phyloP scores from a whole-genome alignment of 2,329 filamentous ascomycete genomes.

The Plectosphaerella sp. region DNA sequence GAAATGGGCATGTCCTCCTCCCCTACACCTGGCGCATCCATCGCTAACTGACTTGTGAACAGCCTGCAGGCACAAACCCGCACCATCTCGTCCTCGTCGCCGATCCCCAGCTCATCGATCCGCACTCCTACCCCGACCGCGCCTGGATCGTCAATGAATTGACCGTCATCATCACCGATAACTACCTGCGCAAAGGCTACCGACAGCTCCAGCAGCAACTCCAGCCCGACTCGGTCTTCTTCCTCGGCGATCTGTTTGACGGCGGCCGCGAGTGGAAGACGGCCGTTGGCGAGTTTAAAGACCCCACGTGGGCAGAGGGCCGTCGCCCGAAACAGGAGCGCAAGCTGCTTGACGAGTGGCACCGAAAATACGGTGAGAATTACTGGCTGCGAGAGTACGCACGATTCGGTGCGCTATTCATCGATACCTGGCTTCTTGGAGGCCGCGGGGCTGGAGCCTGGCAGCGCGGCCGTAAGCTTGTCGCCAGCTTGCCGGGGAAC shows the following conservation, averaged over 20 bases:
- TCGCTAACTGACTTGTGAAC: neutral
- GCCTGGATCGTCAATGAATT: conserved; percentile 53
- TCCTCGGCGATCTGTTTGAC: conserved; percentile 92
- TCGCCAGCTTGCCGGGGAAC: conserved; percentile 86
- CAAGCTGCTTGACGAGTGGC: conserved; percentile 59
- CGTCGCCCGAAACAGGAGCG: conserved; percentile 48
- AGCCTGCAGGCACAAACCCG: conserved; percentile 75
- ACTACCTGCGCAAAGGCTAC: conserved; percentile 83
- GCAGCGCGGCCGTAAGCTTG: conserved; percentile 68
- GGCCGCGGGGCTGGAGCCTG: conserved; percentile 50
- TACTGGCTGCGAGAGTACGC: conserved; percentile 87
- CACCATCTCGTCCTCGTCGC: conserved; percentile 83
- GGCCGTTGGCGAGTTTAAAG: conserved; percentile 50
- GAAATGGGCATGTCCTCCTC: conserved; percentile 64
- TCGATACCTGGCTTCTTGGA: conserved; percentile 60
- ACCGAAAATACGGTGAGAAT: conserved; percentile 69
- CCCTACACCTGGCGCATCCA: no score
- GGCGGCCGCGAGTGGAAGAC: conserved; percentile 95
- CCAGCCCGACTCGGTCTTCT: conserved; percentile 82
- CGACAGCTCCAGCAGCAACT: conserved; percentile 69
- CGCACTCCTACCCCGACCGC: conserved; percentile 88
- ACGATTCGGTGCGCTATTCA: conserved; percentile 83
- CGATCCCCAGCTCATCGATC: conserved; percentile 88
- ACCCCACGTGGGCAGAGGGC: conserved; percentile 53
- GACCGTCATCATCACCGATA: conserved; percentile 68